Percentiles rank a stretch among this genome's conserved stretches.
These are phyloP conservation scores for Drechslerella dactyloides DNA, from an alignment of 2,329 filamentous ascomycete genomes.

Conservation along the genomic window DNA sequence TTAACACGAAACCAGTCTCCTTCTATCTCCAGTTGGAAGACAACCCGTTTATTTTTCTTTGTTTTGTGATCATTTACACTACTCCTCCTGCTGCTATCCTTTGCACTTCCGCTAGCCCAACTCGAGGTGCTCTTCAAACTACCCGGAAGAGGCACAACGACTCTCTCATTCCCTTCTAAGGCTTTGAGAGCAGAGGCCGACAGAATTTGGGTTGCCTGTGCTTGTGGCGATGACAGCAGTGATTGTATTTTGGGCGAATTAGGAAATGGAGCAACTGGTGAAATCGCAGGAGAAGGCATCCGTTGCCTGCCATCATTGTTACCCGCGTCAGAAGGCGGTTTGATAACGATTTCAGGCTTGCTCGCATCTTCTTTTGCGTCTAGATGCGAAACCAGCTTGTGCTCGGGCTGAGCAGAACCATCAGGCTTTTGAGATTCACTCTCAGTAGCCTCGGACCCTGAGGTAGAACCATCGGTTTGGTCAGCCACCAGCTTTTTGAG, in stretches of 20 bases:
- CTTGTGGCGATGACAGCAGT: conserved; percentile 8
- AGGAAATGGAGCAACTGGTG: conserved; percentile 6
- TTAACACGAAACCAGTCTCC: conserved; percentile 47
- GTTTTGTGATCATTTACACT: conserved; percentile 40
- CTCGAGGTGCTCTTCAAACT: conserved; percentile 50
- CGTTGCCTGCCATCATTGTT: conserved; percentile 8
- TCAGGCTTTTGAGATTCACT: conserved; percentile 10
- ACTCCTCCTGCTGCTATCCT: conserved; percentile 45
- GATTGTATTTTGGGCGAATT: conserved; percentile 17
- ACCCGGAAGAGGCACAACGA: conserved; percentile 22
- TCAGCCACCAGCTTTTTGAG: conserved; percentile 33
- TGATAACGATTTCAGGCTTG: conserved; percentile 35
- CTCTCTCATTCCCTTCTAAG: conserved; percentile 36
- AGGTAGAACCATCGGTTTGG: conserved; percentile 9
- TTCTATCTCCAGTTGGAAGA: conserved; percentile 48
- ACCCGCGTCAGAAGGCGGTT: conserved; percentile 26
- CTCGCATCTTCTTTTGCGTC: not conserved
- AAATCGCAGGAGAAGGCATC: conserved; percentile 32
- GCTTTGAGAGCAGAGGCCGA: conserved; percentile 45
- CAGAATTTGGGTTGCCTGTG: conserved; percentile 17
- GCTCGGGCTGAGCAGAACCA: not conserved
- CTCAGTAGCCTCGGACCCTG: conserved; percentile 7
- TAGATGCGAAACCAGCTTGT: not conserved
- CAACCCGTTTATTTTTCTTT: conserved; percentile 50
- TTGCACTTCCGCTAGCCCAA: conserved; percentile 45